Evolutionary conservation across 2,329 filamentous ascomycete species (phyloP), one percentile per base, ranked within the genome.

Genomic region (Aphanoascus verrucosus): DNA sequence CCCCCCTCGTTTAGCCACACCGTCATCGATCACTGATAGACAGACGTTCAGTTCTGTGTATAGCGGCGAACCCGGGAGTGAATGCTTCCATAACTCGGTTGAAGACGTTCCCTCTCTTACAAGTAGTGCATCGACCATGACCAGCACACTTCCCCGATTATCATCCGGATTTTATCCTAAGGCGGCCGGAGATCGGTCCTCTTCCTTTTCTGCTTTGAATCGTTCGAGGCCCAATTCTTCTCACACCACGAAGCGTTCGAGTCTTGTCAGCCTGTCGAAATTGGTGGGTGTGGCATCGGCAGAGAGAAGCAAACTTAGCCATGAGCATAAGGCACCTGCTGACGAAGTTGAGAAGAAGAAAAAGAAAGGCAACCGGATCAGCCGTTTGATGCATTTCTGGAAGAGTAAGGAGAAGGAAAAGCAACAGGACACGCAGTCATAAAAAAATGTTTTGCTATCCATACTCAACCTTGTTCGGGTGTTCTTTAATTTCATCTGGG

Each of bases 41-140:
- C 65, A 67, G 20, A 66, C 67, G 58, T 65, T 64, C 23, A 48
- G 55, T 38, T 63, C 60, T n/a, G 54, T 57, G 14, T 60, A 61
- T 14, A 58, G 62, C 5, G 58, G 65, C 42, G 67, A 73, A 41
- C 64, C 65, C 19, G 62, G 63, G 42, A 63, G 67, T 48, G 69
- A 72, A 14, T 64, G 65, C 54, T 64, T 67, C 34, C 70, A 72
- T 40, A 65, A 65, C 35, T 76, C 74, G 1, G 64, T 69, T 41
- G 74, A 76, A 42, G 74, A 76, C 65, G 71, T 76, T 3, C 74
- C 74, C 14, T 76, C 74, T 23, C 62, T 76, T 32, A 75, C 71
- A 23, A 75, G 74, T 60, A 75, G 72, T 58, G 68, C 72, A 40
- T 76, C 74, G 1, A 75, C 71, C 8, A 70, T 67, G 62, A 72